Evolutionary conservation across 1,284 basidiomycete genomes (phyloP).

Genomic region (Farysia itapuensis): DNA sequence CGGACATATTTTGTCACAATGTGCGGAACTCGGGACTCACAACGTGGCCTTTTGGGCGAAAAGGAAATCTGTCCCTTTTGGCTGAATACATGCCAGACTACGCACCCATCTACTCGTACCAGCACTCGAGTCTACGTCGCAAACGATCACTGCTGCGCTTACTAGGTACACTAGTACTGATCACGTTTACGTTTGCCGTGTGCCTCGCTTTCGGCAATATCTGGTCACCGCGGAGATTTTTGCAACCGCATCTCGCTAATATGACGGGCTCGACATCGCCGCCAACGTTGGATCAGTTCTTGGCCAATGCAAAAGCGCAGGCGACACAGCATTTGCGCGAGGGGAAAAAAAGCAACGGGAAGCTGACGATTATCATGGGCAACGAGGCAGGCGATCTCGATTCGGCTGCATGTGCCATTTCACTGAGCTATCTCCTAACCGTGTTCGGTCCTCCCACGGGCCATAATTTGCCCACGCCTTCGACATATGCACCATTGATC

Average conservation of each 20-base stretch:
- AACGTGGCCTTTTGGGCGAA: too few species aligned
- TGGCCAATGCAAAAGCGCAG: background rate
- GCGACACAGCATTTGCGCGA: background rate
- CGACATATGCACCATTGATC: conserved; percentile 69
- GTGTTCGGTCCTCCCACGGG: conserved; percentile 13
- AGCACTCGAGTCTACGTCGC: conserved; percentile 8
- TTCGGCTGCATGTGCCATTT: conserved; percentile 50
- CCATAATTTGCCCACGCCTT: conserved; percentile 13
- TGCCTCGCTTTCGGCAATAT: conserved; percentile 21
- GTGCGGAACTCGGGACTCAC: too few species aligned
- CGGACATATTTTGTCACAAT: too few species aligned
- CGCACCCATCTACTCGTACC: conserved; percentile 19
- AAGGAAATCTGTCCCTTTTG: too few species aligned
- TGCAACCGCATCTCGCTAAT: too few species aligned
- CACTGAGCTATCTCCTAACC: conserved; percentile 47
- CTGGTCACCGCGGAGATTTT: too few species aligned
- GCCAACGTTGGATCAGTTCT: background rate
- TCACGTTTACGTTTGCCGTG: conserved; percentile 20
- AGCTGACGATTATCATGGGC: conserved; percentile 49
- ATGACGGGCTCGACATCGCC: background rate
- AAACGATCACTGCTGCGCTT: conserved; percentile 16
- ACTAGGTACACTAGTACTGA: conserved; percentile 12
- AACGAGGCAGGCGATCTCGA: conserved; percentile 58
- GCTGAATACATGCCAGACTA: conserved; percentile 30
- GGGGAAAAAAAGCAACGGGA: background rate